Conservation (phyloP, 495 filamentous ascomycete genomes). For the Annulohypoxylon stygium region DNA sequence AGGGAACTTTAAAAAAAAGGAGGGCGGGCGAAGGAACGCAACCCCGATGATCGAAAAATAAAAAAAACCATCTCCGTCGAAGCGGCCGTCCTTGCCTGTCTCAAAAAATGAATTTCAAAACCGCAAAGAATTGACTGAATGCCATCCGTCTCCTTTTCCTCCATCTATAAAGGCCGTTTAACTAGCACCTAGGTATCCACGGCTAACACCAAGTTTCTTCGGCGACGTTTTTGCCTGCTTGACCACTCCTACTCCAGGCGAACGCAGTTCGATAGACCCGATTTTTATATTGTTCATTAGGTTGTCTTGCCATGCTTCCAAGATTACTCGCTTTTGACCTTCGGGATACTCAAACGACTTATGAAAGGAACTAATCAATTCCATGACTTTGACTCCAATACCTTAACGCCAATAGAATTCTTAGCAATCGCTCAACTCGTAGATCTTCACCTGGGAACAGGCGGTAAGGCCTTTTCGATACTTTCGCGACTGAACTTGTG, state of each 20-base stretch:
- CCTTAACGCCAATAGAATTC: constrained; percentile 34
- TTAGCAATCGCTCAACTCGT: constrained; percentile 17
- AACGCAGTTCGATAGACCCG: constrained; percentile 36
- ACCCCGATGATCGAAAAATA: constrained; percentile 15
- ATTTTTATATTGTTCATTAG: constrained; percentile 51
- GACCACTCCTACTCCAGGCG: constrained; percentile 51
- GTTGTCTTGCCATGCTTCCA: constrained; percentile 47
- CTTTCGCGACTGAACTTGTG: constrained; percentile 56
- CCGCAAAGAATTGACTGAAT: constrained; percentile 1
- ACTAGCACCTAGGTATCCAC: neutral
- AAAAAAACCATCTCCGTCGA: neutral
- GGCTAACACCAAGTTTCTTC: neutral
- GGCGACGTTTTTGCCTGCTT: constrained; percentile 10
- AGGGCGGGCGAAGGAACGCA: constrained; percentile 15
- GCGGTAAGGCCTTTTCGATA: constrained; percentile 69
- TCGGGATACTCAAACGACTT: constrained; percentile 43
- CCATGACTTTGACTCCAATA: constrained; percentile 2
- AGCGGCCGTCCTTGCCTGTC: neutral
- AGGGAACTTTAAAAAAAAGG: constrained; percentile 25
- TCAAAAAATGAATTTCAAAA: neutral
- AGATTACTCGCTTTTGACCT: constrained; percentile 36
- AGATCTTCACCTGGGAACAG: constrained; percentile 57
- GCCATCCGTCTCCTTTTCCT: neutral
- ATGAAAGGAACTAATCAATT: constrained; percentile 26
- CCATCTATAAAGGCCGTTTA: constrained; percentile 2